Evolutionary conservation across 495 filamentous ascomycete species (phyloP), one percentile per base, ranked within the genome.

Genomic region (Talaromyces adpressus): DNA sequence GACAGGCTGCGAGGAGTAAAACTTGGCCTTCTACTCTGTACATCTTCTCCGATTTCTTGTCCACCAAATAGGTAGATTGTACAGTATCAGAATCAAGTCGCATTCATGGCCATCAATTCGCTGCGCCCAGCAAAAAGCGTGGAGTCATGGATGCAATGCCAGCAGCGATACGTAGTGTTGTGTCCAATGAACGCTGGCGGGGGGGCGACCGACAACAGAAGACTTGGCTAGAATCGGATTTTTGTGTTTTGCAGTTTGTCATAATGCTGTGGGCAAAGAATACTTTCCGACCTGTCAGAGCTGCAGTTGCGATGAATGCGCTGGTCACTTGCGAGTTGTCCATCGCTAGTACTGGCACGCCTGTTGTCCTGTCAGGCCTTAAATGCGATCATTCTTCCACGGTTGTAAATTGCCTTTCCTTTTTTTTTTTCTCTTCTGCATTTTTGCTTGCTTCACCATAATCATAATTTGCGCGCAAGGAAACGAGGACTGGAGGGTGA

Each of bases 281-380:
- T 49, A 20, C n/a, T 7, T 18, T 56, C 56, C 30, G 30, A 36
- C 56, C 56, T 58, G 27, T 58, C 30, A 51, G 45, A 34, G 60
- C 60, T 62, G 60, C 60, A 62, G 60, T 41, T 51, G 25, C 39
- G 58, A 60, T 60, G 39, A 49, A 62, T 64, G 63, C 57, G 63
- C 58, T 64, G 63, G 63, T 61, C 63, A 64, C 22, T 59, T 64
- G 62, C 62, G 54, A 57, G 53, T 64, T 57, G 62, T 59, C 22
- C 34, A 36, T 63, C 61, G 30, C 22, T 20, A 41, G 22, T n/a
- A n/a, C 53, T 57, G 30, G 54, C 29, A 29, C 23, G 34, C 53
- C 22, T 18, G 23, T n/a, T 60, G 36, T 61, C 62, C 3, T 14
- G 22, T 49, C 36, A 4, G 9, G 32, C 45, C 32, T 30, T 61